A percentile compares a stretch with the other conserved stretches of the same genome.
Conservation (phyloP, 2,329 filamentous ascomycete genomes). For the Aspergillus cejpii region DNA sequence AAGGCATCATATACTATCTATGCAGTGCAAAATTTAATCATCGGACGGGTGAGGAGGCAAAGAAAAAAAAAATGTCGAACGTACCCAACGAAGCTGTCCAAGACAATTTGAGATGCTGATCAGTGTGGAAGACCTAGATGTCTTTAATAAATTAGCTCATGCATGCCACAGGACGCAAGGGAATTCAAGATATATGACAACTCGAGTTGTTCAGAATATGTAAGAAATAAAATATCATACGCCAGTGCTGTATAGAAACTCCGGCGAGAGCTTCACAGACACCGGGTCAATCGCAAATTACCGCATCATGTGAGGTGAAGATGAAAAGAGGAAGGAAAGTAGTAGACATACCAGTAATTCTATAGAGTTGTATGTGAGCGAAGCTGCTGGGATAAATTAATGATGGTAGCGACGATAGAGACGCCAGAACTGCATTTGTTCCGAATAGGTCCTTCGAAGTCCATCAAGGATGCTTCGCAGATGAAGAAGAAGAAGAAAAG, state of each 20-base stretch:
- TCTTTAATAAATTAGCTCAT: conserved; percentile 24
- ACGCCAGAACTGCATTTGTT: conserved; percentile 16
- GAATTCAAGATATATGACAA: conserved; percentile 3
- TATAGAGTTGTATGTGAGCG: not conserved
- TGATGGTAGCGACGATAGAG: not conserved
- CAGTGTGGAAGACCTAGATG: conserved; percentile 6
- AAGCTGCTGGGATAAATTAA: not conserved
- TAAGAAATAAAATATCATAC: conserved; percentile 93
- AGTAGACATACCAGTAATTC: conserved; percentile 21
- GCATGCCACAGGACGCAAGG: not conserved
- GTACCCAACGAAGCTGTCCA: conserved; percentile 18
- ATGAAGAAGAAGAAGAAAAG: conserved; percentile 19
- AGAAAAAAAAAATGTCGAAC: conserved; percentile 13
- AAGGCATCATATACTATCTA: conserved; percentile 64
- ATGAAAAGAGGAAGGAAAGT: conserved; percentile 7
- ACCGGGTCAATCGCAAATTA: conserved; percentile 98
- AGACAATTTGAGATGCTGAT: not conserved
- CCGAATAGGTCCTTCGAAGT: conserved; percentile 3
- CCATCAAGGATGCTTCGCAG: conserved; percentile 1
- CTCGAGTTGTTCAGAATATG: conserved; percentile 75
- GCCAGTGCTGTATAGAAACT: conserved; percentile 67
- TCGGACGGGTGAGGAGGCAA: conserved; percentile 45
- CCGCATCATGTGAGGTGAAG: conserved; percentile 63
- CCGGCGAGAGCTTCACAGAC: conserved; percentile 85
- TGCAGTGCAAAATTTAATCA: conserved; percentile 59